Percentiles rank a stretch among this genome's conserved stretches.
Evolutionary conservation across 371 early-diverging fungal species (phyloP).

Genomic region (Mucor velutinosus): DNA sequence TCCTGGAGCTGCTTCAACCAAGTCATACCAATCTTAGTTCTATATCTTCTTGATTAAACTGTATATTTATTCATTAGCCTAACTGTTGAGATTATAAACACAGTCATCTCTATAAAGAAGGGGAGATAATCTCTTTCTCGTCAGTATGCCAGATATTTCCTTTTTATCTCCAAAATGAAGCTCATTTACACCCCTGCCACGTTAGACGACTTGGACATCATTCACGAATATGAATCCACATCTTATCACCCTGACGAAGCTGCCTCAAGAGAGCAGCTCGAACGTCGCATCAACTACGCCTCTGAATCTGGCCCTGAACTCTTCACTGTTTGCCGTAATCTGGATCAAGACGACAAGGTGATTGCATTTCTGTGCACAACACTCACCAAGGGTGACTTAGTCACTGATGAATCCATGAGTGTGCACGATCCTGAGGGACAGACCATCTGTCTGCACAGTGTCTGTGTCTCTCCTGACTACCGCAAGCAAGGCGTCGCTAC

Average conservation of each 20-base stretch:
- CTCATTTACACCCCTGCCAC: constrained; percentile 25
- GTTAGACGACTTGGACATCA: constrained; percentile 30
- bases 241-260: constrained; percentile 69
- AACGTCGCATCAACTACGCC: constrained; percentile 56
- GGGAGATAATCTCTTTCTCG: background rate
- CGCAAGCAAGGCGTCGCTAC: constrained; percentile 65
- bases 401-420: constrained; percentile 72
- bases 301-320: constrained; percentile 43
- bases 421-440: constrained; percentile 61
- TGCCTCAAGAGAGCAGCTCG: constrained; percentile 58
- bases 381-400: constrained; percentile 36
- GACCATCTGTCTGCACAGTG: constrained; percentile 72
- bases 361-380: constrained; percentile 69
- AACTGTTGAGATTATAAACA: background rate
- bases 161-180: background rate
- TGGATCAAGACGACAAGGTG: constrained; percentile 20
- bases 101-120: background rate
- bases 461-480: constrained; percentile 55
- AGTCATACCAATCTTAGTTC: background rate
- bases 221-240: constrained; percentile 38
- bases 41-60: background rate
- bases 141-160: background rate
- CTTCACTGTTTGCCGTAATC: constrained; percentile 57
- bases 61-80: too few species aligned
- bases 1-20: background rate